phyloP scores from a whole-genome alignment of 768 basidiomycete species.

The Obba rivulosa region DNA sequence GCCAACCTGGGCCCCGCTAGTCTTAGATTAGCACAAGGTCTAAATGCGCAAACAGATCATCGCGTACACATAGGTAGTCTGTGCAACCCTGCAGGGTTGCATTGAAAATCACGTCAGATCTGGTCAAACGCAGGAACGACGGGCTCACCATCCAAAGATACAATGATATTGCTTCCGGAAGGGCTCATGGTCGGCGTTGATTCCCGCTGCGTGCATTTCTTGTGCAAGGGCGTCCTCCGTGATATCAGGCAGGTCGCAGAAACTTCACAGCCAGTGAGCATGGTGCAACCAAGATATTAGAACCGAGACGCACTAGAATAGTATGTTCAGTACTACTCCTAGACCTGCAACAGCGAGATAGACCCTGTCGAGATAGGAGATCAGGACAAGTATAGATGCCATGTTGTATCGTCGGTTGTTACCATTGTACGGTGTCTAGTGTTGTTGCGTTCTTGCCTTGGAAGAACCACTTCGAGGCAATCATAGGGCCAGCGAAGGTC shows the following conservation, averaged over 20 bases:
- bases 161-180: constrained; percentile 70
- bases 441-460: constrained; percentile 52
- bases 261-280: constrained; percentile 29
- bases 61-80: constrained; percentile 59
- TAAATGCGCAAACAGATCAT: not conserved
- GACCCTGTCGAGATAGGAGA: constrained; percentile 34
- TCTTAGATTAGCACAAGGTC: not conserved
- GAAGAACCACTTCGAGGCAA: constrained; percentile 75
- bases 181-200: constrained; percentile 39
- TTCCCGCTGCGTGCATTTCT: constrained; percentile 39
- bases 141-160: constrained; percentile 50
- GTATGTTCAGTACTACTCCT: constrained; percentile 52
- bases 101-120: not conserved
- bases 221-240: constrained; percentile 57
- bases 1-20: constrained; percentile 57
- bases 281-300: not conserved
- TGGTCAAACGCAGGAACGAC: not conserved
- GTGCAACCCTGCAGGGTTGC: constrained; percentile 40
- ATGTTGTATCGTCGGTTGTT: not conserved
- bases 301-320: constrained; percentile 50
- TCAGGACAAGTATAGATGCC: not conserved
- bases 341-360: constrained; percentile 63
- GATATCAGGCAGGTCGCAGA: constrained; percentile 65
- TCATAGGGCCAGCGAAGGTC: constrained; percentile 67
- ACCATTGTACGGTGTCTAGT: constrained; percentile 69